These are phyloP conservation scores for Helminthosporium solani DNA, from an alignment of 2,329 filamentous ascomycete genomes.

Conservation along the genomic window DNA sequence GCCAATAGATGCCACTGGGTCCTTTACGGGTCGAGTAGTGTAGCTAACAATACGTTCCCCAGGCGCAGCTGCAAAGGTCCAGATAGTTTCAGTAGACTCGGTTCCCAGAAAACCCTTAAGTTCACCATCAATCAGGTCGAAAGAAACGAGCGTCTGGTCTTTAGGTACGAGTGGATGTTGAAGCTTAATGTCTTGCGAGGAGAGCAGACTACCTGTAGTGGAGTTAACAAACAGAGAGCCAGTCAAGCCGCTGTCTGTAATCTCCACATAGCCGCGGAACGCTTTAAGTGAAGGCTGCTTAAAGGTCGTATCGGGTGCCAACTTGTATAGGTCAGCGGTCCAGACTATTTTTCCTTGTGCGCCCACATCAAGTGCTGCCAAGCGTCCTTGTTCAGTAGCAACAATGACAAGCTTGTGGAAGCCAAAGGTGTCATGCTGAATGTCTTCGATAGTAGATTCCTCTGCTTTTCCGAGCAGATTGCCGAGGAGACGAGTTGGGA, in stretches of 20 bases:
- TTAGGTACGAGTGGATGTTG: constrained; percentile 14
- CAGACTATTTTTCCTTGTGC: constrained; percentile 74
- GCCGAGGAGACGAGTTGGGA: constrained; percentile 68
- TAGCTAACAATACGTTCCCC: constrained; percentile 69
- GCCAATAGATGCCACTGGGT: constrained; percentile 92
- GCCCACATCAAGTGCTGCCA: constrained; percentile 78
- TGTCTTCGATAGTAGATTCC: constrained; percentile 52
- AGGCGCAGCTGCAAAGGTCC: constrained; percentile 69
- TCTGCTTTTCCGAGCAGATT: constrained; percentile 58
- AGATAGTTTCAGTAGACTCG: constrained; percentile 46
- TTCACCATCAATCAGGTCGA: constrained; percentile 33
- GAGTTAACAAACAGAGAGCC: constrained; percentile 35
- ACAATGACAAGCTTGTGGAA: constrained; percentile 84
- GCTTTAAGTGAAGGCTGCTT: constrained; percentile 55
- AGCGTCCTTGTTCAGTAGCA: constrained; percentile 73
- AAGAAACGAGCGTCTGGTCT: constrained; percentile 32
- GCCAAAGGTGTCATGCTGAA: constrained; percentile 75
- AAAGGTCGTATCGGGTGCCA: constrained; percentile 59
- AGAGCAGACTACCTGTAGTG: constrained; percentile 32
- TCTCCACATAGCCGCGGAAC: constrained; percentile 36
- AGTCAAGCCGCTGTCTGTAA: constrained; percentile 26
- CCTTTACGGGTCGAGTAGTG: constrained; percentile 68
- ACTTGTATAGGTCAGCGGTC: constrained; percentile 65
- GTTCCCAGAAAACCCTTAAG: constrained; percentile 34
- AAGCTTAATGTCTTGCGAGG: constrained; percentile 17